Base-by-base conservation (phyloP, 768 basidiomycete genomes). In the Asterophora lycoperdoides region DNA sequence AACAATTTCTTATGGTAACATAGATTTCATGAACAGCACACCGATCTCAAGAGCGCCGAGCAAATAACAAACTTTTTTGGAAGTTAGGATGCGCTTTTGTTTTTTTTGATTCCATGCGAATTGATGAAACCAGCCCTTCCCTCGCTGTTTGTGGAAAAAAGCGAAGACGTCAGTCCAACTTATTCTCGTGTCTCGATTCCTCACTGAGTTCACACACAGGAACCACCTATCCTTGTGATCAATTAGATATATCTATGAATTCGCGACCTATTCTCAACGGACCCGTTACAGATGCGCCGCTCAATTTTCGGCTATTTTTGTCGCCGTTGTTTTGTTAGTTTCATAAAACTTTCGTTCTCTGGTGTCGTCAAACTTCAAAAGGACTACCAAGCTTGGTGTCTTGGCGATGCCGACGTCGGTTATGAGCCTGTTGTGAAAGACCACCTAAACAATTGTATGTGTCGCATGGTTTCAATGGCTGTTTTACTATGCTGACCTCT, bases 221-320 rank as follows among this genome's bases (percentile, higher is more conserved):
- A 65, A 42, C 60, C 59, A 17, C 61, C 70, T 9, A 54, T 66
- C 18, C 56, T 72, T 53, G 69, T 72, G 60, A 53, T 46, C 26
- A 17, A 60, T 61, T 44, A 37, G 3, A 3, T 23, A 23, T 23
- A 47, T 46, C 18, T 32, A 33, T 3, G 26, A 15, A 23, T 11
- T 13, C 4, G 8, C 18, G 10, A 15, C 11, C 19, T 26, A 1
- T 13, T 8, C 23, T 32, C 17, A 29, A 49, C 42, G 8, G 15
- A 42, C 32, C 28, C 29, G 33, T 26, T 28, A 39, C 45, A 91
- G 89, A 73, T 72, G 44, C 81, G 86, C 20, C 81, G 86, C 15
- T 92, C 90, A 2, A 66, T 88, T 17, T 87, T 91, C 62, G 91
- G 89, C 2, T 88, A 81, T 57, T 92, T 91, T 60, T 82, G 79